phyloP scores from a whole-genome alignment of 192 early-diverging fungal species.

The Oehlia diaphana region DNA sequence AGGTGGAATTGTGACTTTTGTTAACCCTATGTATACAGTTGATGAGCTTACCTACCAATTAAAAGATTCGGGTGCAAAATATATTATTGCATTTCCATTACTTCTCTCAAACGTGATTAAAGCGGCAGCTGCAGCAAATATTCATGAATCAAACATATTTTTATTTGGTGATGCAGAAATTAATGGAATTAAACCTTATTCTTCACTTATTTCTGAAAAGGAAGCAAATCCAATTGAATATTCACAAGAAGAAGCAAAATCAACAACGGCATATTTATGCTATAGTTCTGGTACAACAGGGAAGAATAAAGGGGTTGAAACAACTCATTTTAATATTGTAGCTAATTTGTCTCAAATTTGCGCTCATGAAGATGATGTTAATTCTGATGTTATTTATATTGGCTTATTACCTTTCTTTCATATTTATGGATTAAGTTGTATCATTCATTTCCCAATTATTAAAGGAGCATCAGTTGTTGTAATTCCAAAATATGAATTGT shows the following conservation, averaged over 20 bases:
- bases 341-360: conserved; percentile 68
- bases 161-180: conserved; percentile 48
- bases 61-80: not conserved
- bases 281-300: conserved; percentile 69
- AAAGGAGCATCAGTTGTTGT: conserved; percentile 53
- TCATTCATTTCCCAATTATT: not conserved
- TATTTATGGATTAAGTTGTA: conserved; percentile 45
- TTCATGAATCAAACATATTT: conserved; percentile 31
- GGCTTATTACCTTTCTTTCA: conserved; percentile 48
- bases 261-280: conserved; percentile 60
- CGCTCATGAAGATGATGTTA: conserved; percentile 41
- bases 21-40: conserved; percentile 80
- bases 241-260: conserved; percentile 32
- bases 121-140: not conserved
- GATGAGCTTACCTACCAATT: conserved; percentile 80
- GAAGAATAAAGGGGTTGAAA: conserved; percentile 79
- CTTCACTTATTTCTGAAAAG: conserved; percentile 25
- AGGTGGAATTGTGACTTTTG: conserved; percentile 71
- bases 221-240: conserved; percentile 33
- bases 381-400: conserved; percentile 36
- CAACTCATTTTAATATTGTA: conserved; percentile 80
- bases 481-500: conserved; percentile 62
- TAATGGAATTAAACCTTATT: conserved; percentile 37
- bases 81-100: not conserved
- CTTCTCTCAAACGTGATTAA: not conserved